phyloP scores from a whole-genome alignment of 2,329 filamentous ascomycete species.

The Colletotrichum lentis region DNA sequence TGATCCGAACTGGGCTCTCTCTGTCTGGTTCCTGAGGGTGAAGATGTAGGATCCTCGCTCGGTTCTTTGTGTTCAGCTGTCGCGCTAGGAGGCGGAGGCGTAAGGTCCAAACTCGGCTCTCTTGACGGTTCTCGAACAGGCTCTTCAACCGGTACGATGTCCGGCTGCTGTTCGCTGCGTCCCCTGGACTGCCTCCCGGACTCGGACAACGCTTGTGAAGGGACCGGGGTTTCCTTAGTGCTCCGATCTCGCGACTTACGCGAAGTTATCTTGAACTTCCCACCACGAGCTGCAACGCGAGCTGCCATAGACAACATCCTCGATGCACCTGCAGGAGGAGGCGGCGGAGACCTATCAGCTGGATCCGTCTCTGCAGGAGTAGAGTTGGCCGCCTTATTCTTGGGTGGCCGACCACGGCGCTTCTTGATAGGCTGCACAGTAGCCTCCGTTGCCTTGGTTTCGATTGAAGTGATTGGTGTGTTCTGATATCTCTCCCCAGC shows the following conservation, averaged over 20 bases:
- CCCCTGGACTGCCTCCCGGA: background rate
- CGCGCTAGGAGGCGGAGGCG: slow-evolving; percentile 13
- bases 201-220: slow-evolving; percentile 3
- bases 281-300: slow-evolving; percentile 63
- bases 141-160: background rate
- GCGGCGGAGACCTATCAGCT: slow-evolving; percentile 26
- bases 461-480: slow-evolving; percentile 1
- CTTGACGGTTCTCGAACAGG: background rate
- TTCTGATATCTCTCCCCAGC: slow-evolving; percentile 39
- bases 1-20: slow-evolving; percentile 20
- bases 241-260: slow-evolving; percentile 41
- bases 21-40: background rate
- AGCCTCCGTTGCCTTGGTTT: slow-evolving; percentile 33
- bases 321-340: slow-evolving; percentile 20
- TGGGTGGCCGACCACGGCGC: slow-evolving; percentile 35
- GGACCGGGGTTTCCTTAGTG: slow-evolving; percentile 17
- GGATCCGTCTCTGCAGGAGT: slow-evolving; percentile 1
- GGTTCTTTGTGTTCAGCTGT: slow-evolving; percentile 1
- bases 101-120: slow-evolving; percentile 23
- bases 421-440: slow-evolving; percentile 18
- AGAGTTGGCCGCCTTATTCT: slow-evolving; percentile 4
- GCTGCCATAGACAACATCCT: slow-evolving; percentile 64
- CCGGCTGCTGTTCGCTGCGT: slow-evolving; percentile 4
- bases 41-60: slow-evolving; percentile 17
- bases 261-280: slow-evolving; percentile 60